These are phyloP conservation scores for Trichoderma gamsii DNA, from an alignment of 495 filamentous ascomycete genomes.

Conservation along the genomic window DNA sequence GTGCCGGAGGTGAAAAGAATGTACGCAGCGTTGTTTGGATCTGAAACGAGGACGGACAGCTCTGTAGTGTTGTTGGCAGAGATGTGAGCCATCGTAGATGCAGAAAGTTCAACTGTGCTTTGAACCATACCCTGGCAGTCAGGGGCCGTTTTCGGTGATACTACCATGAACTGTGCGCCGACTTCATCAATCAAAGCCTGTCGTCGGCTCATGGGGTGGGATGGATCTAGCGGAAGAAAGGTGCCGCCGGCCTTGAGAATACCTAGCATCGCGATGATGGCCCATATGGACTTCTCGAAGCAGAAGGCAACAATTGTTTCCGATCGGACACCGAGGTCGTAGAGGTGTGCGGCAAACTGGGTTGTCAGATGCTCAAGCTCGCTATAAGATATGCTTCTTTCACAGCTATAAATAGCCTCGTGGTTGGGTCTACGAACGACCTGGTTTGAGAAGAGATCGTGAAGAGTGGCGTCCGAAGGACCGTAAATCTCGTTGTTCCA, in stretches of 20 bases:
- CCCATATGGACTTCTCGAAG: conserved; percentile 48
- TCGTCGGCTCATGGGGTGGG: conserved; percentile 47
- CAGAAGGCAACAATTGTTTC: conserved; percentile 49
- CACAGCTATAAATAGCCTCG: conserved; percentile 42
- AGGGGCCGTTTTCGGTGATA: conserved; percentile 20
- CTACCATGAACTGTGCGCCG: conserved; percentile 29
- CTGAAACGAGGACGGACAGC: conserved; percentile 23
- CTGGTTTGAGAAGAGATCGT: conserved; percentile 13
- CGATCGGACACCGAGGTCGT: conserved; percentile 35
- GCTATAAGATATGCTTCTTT: conserved; percentile 42
- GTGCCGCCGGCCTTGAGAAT: conserved; percentile 54
- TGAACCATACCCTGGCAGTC: conserved; percentile 16
- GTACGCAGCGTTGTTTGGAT: conserved; percentile 32
- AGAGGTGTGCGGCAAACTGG: conserved; percentile 32
- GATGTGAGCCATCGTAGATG: neutral
- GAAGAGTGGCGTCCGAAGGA: conserved; percentile 12
- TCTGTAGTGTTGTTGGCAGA: conserved; percentile 14
- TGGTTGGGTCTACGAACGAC: neutral
- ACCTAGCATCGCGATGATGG: conserved; percentile 47
- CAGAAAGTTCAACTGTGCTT: conserved; percentile 13
- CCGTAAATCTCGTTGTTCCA: conserved; percentile 19
- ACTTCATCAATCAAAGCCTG: conserved; percentile 24
- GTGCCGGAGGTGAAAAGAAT: conserved; percentile 57
- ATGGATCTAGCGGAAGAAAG: conserved; percentile 50
- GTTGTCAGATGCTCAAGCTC: conserved; percentile 37